Evolutionary conservation across 345 rosid species (phyloP).

Genomic region (Noccaea bulbosa): DNA sequence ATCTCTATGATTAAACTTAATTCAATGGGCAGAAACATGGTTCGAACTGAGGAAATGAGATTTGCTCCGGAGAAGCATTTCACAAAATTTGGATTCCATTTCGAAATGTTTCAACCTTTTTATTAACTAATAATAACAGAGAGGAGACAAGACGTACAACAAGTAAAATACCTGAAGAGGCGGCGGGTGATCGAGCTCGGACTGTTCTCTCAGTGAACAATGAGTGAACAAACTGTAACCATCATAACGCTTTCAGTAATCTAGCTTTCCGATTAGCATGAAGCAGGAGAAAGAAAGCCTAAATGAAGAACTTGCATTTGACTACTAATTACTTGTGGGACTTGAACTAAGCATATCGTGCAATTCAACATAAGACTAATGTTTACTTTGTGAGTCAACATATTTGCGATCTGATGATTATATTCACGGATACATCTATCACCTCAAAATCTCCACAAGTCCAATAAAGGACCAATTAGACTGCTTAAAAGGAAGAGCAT

Average conservation of each 20-base stretch:
- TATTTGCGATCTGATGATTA: constrained; percentile 13
- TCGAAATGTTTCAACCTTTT: neutral
- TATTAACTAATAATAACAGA: neutral
- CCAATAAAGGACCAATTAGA: constrained; percentile 13
- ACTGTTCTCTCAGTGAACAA: constrained; percentile 30
- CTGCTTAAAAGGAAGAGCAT: neutral
- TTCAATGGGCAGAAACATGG: neutral
- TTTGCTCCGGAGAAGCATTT: neutral
- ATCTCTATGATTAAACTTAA: neutral
- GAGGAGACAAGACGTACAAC: neutral
- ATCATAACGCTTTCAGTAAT: no score
- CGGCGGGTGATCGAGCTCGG: constrained; percentile 67
- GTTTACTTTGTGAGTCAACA: neutral
- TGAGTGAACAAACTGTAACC: no score
- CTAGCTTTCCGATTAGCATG: no score
- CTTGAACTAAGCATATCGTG: neutral
- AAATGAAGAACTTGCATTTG: neutral
- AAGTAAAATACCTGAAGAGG: constrained; percentile 25
- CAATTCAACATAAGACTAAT: neutral
- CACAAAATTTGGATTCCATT: constrained; percentile 1
- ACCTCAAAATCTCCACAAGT: constrained; percentile 5
- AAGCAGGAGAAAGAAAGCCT: neutral
- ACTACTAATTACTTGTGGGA: neutral
- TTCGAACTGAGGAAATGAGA: neutral
- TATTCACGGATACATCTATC: neutral